These are phyloP conservation scores for Metrosideros polymorpha DNA, from an alignment of 441 rosid species.

Conservation along the genomic window DNA sequence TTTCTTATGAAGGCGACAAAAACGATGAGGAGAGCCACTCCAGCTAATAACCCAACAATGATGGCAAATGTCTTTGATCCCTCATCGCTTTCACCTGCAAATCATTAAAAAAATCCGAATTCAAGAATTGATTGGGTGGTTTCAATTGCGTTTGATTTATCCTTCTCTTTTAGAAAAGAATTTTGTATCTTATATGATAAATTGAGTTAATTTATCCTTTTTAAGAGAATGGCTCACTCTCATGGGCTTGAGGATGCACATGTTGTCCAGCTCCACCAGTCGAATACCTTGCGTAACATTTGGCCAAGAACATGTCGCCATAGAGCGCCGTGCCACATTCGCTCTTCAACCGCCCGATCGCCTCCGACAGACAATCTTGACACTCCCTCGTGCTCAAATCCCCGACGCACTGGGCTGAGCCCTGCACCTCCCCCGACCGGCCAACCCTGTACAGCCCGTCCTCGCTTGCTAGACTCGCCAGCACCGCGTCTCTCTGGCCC, in stretches of 20 bases:
- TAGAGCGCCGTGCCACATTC: conserved; percentile 2
- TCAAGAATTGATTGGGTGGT: neutral
- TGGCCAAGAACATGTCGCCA: conserved; percentile 8
- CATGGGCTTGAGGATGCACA: neutral
- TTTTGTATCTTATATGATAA: neutral
- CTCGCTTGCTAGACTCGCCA: neutral
- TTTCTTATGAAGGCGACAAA: neutral
- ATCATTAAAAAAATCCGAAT: neutral
- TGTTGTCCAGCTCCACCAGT: neutral
- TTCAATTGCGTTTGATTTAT: neutral
- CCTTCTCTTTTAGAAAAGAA: neutral
- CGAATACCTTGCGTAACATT: conserved; percentile 4
- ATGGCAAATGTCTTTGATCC: conserved; percentile 10
- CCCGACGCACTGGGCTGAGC: conserved; percentile 3
- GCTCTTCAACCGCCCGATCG: neutral
- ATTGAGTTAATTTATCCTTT: neutral
- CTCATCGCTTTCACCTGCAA: neutral
- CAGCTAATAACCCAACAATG: conserved; percentile 5
- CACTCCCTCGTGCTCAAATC: conserved; percentile 3
- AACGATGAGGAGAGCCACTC: conserved; percentile 5
- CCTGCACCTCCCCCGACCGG: conserved; percentile 1
- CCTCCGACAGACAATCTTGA: conserved; percentile 8
- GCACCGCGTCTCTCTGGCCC: conserved; percentile 3
- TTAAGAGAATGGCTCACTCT: neutral
- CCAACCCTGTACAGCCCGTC: neutral